Base-by-base conservation (phyloP, 208 protist species). In the Trypanosoma vivax region DNA sequence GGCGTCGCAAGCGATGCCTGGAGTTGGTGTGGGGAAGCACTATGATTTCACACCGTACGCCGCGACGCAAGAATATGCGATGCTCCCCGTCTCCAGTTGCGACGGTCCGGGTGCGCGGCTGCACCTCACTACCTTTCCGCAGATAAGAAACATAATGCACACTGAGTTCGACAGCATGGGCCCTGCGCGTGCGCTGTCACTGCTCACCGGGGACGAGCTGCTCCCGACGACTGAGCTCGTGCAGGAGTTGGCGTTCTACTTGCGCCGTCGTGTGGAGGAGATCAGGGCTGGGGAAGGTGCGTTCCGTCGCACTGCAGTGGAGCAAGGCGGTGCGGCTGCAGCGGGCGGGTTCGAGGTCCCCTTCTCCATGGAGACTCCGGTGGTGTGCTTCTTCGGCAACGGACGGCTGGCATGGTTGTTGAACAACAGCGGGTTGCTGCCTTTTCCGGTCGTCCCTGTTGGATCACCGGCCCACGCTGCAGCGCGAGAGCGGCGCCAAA, bases 311-410 rank as follows among this genome's bases (percentile, higher is more conserved):
- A 23, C 55, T 0, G 23, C 48, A 10, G 35, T 75, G 23, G 55
- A 37, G 6, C 6, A 21, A 19, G 10, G 39, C 41, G 7, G 29
- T 42, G 16, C 51, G 10, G 0, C 11, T 43, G 50, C 21, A 16
- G 25, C 35, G 18, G 25, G 27, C 2, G 38, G 21, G 45, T 35
- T n/a, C 19, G 40, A 25, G 13, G 42, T 46, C 5, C 50, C 61
- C 18, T 79, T 72, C 47, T 53, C 72, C 4, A 9, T 41, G 4
- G 67, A 73, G 24, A 73, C 73, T 6, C 79, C 83, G 1, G 60
- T 90, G 3, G 29, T 90, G 24, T 70, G 50, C 41, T 71, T 83
- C 50, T 91, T 91, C 30, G 75, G 72, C 24, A 84, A 86, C 59
- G 83, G 83, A 0, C 76, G 83, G 0, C 60, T 91, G 13, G 63